phyloP scores from a whole-genome alignment of 2,329 filamentous ascomycete genomes.

The Aspergillus sp. region DNA sequence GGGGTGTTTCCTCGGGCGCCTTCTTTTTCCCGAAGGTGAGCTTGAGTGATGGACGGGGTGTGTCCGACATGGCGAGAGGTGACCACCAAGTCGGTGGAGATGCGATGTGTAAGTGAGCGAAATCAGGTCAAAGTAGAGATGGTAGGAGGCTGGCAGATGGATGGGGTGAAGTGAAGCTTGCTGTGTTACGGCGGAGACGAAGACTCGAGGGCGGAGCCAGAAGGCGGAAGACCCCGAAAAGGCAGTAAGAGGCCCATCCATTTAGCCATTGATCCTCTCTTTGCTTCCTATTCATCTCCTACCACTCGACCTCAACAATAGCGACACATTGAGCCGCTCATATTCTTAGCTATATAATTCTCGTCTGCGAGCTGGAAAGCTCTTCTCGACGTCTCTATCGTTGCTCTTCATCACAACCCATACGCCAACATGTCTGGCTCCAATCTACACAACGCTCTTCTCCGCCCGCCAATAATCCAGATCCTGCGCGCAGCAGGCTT shows the following conservation, averaged over 20 bases:
- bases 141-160: background rate
- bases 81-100: background rate
- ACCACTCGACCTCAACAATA: background rate
- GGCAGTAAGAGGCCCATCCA: background rate
- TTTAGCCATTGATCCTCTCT: slow-evolving; percentile 1
- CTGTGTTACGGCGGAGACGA: background rate
- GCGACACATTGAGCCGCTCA: background rate
- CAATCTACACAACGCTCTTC: slow-evolving; percentile 70
- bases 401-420: background rate
- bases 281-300: slow-evolving; percentile 4
- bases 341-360: background rate
- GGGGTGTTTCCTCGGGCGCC: slow-evolving; percentile 28
- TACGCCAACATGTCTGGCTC: slow-evolving; percentile 47
- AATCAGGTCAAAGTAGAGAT: too few relatives aligned
- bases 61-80: slow-evolving; percentile 37
- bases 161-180: background rate
- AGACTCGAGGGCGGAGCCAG: background rate
- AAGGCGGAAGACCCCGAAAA: slow-evolving; percentile 12
- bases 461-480: slow-evolving; percentile 85
- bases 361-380: background rate
- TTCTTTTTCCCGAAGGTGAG: slow-evolving; percentile 46
- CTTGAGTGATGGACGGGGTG: slow-evolving; percentile 41
- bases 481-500: slow-evolving; percentile 91
- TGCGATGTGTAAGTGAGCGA: background rate
- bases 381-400: background rate